Conservation (phyloP, 768 basidiomycete species). For the Glaciozyma antarctica region DNA sequence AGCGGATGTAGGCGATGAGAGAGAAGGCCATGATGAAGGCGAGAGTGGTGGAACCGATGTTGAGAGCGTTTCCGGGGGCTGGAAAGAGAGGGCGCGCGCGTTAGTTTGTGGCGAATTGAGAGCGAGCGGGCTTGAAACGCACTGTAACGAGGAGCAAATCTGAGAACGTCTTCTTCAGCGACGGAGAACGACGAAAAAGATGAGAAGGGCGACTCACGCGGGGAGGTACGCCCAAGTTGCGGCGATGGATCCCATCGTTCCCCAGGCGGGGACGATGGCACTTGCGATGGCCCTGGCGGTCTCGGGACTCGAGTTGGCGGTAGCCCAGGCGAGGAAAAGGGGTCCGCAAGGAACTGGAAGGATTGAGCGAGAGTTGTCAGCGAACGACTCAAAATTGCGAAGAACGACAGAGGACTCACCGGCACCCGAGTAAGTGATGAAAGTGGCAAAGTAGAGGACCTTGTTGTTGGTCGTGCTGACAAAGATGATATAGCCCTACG, state of each 20-base stretch:
- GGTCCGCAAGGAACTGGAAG: slow-evolving; percentile 18
- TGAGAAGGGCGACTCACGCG: too few species aligned
- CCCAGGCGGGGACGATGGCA: slow-evolving; percentile 18
- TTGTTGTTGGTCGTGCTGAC: slow-evolving; percentile 7
- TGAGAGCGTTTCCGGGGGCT: slow-evolving; percentile 28
- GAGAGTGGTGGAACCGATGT: slow-evolving; percentile 4
- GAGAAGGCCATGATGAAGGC: slow-evolving; percentile 1
- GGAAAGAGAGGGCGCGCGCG: neutral
- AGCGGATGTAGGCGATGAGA: slow-evolving; percentile 29
- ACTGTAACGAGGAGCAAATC: too few species aligned
- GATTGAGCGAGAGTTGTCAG: neutral
- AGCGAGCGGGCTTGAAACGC: neutral
- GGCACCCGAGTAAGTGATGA: slow-evolving; percentile 31
- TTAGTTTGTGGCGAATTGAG: too few species aligned
- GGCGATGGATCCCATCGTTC: slow-evolving; percentile 13
- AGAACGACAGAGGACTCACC: neutral
- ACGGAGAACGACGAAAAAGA: too few species aligned
- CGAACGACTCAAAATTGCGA: neutral
- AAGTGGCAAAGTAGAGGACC: slow-evolving; percentile 29
- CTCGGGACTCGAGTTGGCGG: slow-evolving; percentile 10
- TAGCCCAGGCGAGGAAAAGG: slow-evolving; percentile 28
- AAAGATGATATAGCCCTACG: slow-evolving; percentile 24
- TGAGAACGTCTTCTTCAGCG: neutral
- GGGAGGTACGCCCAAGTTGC: slow-evolving; percentile 25
- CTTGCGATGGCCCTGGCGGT: slow-evolving; percentile 17